Percentiles rank a stretch among this genome's conserved stretches.
phyloP scores from a whole-genome alignment of 495 filamentous ascomycete species.

The Aspergillus affinis region DNA sequence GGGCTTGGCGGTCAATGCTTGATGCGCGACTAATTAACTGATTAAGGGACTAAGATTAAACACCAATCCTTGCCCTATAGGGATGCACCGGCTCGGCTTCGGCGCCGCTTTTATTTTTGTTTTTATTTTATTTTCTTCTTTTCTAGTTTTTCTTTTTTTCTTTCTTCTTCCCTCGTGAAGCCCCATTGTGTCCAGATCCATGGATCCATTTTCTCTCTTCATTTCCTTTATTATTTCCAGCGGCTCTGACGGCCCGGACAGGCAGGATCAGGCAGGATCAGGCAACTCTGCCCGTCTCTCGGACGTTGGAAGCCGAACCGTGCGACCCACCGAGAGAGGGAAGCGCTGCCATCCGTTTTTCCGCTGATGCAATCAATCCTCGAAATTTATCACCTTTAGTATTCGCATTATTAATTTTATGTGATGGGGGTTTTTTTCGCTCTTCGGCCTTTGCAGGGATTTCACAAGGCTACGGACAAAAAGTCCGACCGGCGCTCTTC shows the following conservation, averaged over 20 bases:
- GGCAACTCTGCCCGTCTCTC: slow-evolving; percentile 20
- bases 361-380: slow-evolving; percentile 7
- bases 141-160: neutral
- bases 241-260: slow-evolving; percentile 13
- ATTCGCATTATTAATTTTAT: neutral
- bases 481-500: neutral
- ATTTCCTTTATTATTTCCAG: neutral
- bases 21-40: slow-evolving; percentile 10
- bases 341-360: slow-evolving; percentile 13
- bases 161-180: no score
- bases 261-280: slow-evolving; percentile 16
- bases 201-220: neutral
- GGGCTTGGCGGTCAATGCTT: slow-evolving; percentile 22
- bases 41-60: neutral
- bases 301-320: slow-evolving; percentile 16
- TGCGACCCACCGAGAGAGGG: neutral
- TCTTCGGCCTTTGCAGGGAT: neutral
- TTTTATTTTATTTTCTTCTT: neutral
- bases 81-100: slow-evolving; percentile 14
- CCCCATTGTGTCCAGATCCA: neutral
- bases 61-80: slow-evolving; percentile 19
- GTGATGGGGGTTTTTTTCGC: neutral
- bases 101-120: neutral
- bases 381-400: no score
- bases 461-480: neutral